A percentile compares a stretch with the other conserved stretches of the same genome.
These are phyloP conservation scores for Eutypa lata DNA, from an alignment of 2,329 filamentous ascomycete genomes.

Conservation along the genomic window DNA sequence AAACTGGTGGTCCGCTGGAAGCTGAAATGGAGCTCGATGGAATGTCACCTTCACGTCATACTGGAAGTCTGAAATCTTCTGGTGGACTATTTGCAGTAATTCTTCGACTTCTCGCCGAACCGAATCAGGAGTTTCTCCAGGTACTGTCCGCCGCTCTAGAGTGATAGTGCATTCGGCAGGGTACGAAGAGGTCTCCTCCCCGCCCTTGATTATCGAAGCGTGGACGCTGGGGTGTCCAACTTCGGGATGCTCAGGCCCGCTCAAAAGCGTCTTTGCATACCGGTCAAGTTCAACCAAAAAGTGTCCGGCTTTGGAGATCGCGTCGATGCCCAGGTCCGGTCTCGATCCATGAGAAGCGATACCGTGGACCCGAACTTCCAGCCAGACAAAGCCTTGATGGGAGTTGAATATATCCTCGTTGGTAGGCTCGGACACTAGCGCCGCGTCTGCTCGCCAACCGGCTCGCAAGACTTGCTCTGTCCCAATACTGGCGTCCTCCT, in stretches of 20 bases:
- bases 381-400: conserved; percentile 50
- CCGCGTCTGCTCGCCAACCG: conserved; percentile 51
- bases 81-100: conserved; percentile 32
- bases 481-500: conserved; percentile 48
- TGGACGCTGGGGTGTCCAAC: conserved; percentile 42
- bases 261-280: conserved; percentile 33
- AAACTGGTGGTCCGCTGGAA: conserved; percentile 39
- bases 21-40: conserved; percentile 39
- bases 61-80: conserved; percentile 34
- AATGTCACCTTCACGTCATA: conserved; percentile 39
- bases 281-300: conserved; percentile 44
- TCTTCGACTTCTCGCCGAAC: conserved; percentile 35
- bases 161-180: conserved; percentile 45
- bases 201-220: conserved; percentile 45
- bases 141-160: conserved; percentile 46
- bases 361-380: conserved; percentile 40
- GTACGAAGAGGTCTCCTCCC: conserved; percentile 51
- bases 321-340: conserved; percentile 44
- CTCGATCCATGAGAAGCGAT: conserved; percentile 41
- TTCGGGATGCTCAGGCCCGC: conserved; percentile 24
- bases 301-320: conserved; percentile 44
- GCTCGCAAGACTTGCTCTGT: conserved; percentile 47
- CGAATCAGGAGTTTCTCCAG: conserved; percentile 36
- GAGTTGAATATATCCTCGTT: conserved; percentile 37
- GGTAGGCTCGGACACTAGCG: conserved; percentile 48